Evolutionary conservation across 768 basidiomycete genomes (phyloP), one percentile per base, ranked within the genome.

Genomic region (Boletus subparvulus): DNA sequence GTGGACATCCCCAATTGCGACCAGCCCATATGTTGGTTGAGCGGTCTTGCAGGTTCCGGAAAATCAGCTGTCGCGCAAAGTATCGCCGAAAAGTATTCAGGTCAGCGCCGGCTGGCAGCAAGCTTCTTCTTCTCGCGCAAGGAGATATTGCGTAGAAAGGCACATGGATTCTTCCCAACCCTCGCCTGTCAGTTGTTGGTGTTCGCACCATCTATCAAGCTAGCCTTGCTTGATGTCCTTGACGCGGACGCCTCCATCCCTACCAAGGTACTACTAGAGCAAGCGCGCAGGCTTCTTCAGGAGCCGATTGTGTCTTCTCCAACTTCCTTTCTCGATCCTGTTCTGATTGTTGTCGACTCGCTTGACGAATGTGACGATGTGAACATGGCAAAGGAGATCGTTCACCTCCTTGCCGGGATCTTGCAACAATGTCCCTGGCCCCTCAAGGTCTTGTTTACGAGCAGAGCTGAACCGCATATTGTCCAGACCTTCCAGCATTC

Each of bases 71-170:
- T 76, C 19, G 63, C 64, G 7, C 72, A 74, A 47, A 69, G 63
- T 10, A 56, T 73, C 2, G 65, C 71, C 17, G 61, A 71, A 45
- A 62, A 58, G 43, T 66, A 59, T 49, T 50, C 54, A 39, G 26
- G 32, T 40, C 47, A 57, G 36, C 16, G 36, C 26, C 67, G 65
- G 14, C 66, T 74, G 4, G 70, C 69, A 17, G 73, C 72, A 6
- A 70, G 67, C 35, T 75, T 73, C 56, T 75, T 75, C 59, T 73
- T 74, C 51, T 73, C 66, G 9, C 52, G 65, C 12, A 62, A 62
- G 26, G 63, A 67, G 24, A 55, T 56, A 19, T 55, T 50, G 9
- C 63, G 70, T 26, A 65, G 69, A 21, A 61, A 53, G 24, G 60
- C 64, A 13, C 58, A 57, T 21, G 49, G 54, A 6, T 58, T 76